Evolutionary conservation across 257 asterid genomes (phyloP), one percentile per base, ranked within the genome.

Genomic region (Anisodus tanguticus): DNA sequence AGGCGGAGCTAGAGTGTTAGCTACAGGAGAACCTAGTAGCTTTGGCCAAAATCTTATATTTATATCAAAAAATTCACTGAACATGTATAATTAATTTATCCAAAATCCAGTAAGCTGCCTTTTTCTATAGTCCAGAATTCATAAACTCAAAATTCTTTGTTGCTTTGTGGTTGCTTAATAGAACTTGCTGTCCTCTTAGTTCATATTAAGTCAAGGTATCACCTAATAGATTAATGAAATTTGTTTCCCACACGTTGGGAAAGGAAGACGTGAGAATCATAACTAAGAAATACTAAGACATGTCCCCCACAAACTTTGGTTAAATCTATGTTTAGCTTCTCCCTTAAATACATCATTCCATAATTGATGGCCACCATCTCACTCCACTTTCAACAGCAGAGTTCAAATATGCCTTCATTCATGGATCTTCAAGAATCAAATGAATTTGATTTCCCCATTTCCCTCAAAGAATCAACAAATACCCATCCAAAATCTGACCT

Each of bases 201-300:
- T 74, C 6, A 49, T 74, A 43, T 9, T 74, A 49, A 11, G 45
- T 51, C 81, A 31, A 53, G 39, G 17, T 15, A 77, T 77, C 0
- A 7, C 19, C 8, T 26, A 76, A 53, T 76, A 51, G n/a, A 53
- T 76, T 51, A 53, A 13, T 76, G 26, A 26, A 5, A 53, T 53
- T 51, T 77, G 81, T 77, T 76, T 53, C 26, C 64, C 53, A 68
- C 77, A 31, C 82, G 41, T 51, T 77, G 63, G 82, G 64, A 31
- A 7, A 26, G 19, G 49, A 13, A 77, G 43, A 55, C 82, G 80
- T 83, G 85, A 66, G 62, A 81, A 81, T 43, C 84, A 81, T 51
- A 45, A 81, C 83, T 80, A 41, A 62, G 43, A 79, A 2, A 81
- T 6, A 53, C 64, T 22, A 31, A 60, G 74, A 81, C 84, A 45